phyloP scores from a whole-genome alignment of 768 basidiomycete species.

The Austroboletus eburneus region DNA sequence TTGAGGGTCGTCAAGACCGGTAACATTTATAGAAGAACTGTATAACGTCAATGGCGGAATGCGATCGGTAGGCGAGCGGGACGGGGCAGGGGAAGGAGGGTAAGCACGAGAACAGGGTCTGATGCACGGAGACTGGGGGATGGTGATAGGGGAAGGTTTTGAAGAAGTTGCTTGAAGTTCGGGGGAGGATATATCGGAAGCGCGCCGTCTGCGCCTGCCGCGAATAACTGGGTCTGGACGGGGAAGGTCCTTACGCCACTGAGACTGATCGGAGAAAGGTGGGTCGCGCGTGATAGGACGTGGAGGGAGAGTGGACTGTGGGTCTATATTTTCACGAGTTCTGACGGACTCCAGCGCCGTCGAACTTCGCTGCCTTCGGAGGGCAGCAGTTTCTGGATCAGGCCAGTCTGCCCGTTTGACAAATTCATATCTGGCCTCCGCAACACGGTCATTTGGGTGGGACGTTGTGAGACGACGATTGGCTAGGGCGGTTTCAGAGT shows the following conservation, averaged over 20 bases:
- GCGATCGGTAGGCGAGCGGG: slow-evolving; percentile 38
- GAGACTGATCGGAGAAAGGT: slow-evolving; percentile 43
- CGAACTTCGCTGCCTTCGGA: slow-evolving; percentile 65
- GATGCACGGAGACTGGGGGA: slow-evolving; percentile 37
- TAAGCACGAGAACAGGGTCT: slow-evolving; percentile 44
- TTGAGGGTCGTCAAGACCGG: neutral
- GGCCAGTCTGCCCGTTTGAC: slow-evolving; percentile 86
- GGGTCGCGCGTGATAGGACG: slow-evolving; percentile 42
- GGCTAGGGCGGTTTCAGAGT: slow-evolving; percentile 22
- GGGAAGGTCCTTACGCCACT: slow-evolving; percentile 54
- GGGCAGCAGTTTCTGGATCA: slow-evolving; percentile 68
- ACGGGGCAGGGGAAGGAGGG: slow-evolving; percentile 52
- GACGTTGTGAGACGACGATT: slow-evolving; percentile 32
- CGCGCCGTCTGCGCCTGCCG: slow-evolving; percentile 60
- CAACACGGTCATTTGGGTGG: slow-evolving; percentile 49
- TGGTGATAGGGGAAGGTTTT: slow-evolving; percentile 15
- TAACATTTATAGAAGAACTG: slow-evolving; percentile 8
- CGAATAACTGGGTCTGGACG: slow-evolving; percentile 31
- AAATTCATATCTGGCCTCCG: slow-evolving; percentile 71
- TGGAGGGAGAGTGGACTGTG: slow-evolving; percentile 14
- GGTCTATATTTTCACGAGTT: slow-evolving; percentile 44
- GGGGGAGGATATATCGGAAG: slow-evolving; percentile 36
- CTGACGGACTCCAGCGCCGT: slow-evolving; percentile 53
- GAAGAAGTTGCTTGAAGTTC: slow-evolving; percentile 32
- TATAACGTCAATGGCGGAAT: slow-evolving; percentile 30